Evolutionary conservation across 768 basidiomycete genomes (phyloP).

Genomic region (Lactifluus piperatus): DNA sequence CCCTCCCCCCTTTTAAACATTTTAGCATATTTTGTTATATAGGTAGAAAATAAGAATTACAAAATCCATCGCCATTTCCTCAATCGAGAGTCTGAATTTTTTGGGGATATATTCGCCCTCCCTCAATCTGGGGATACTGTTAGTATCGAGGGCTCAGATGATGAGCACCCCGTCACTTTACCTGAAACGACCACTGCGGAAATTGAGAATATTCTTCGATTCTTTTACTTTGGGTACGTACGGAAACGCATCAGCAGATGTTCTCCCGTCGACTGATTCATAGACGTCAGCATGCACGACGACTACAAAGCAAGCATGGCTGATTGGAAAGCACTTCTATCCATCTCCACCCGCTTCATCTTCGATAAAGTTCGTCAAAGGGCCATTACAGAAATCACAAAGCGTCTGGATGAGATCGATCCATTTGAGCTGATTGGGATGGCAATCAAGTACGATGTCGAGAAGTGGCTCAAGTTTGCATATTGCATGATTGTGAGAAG

Average conservation of each 20-base stretch:
- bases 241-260: neutral
- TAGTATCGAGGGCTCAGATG: constrained; percentile 16
- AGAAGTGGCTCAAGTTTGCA: constrained; percentile 20
- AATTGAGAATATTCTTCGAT: constrained; percentile 18
- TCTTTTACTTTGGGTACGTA: constrained; percentile 21
- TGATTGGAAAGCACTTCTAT: constrained; percentile 20
- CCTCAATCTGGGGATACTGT: constrained; percentile 15
- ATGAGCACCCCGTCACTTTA: constrained; percentile 19
- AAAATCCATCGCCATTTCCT: constrained; percentile 22
- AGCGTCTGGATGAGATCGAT: constrained; percentile 3
- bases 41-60: constrained; percentile 19
- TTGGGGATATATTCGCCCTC: constrained; percentile 14
- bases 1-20: neutral
- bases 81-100: constrained; percentile 17
- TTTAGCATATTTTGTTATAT: neutral
- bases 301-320: neutral
- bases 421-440: constrained; percentile 19
- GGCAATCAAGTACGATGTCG: constrained; percentile 18
- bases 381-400: constrained; percentile 17
- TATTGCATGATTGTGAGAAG: constrained; percentile 10
- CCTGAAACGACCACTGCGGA: constrained; percentile 11
- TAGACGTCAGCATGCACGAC: constrained; percentile 11
- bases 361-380: constrained; percentile 15
- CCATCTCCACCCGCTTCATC: constrained; percentile 15
- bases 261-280: neutral